Conservation (phyloP, 129 eudicot species). For the Apium graveolens region DNA sequence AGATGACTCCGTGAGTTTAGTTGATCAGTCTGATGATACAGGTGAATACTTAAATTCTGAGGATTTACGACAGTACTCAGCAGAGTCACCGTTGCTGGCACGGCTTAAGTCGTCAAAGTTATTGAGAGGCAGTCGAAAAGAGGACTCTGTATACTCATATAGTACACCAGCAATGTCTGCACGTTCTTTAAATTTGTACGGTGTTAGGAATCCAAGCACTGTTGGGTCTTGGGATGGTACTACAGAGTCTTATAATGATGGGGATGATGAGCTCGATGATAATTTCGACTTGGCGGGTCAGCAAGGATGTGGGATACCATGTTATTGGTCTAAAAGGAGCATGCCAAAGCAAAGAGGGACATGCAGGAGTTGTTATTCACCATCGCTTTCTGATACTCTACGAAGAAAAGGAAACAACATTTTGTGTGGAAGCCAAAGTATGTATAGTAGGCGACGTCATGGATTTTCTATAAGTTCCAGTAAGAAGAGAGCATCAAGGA, state of each 20-base stretch:
- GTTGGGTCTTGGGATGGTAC: conserved; percentile 92
- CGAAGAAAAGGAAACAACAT: conserved; percentile 78
- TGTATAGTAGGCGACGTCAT: conserved; percentile 41
- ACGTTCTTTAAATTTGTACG: conserved; percentile 50
- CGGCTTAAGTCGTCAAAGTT: conserved; percentile 51
- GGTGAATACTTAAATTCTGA: conserved; percentile 40
- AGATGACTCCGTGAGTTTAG: conserved; percentile 36
- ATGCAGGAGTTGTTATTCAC: conserved; percentile 69
- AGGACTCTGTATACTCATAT: conserved; percentile 63
- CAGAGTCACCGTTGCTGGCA: conserved; percentile 62
- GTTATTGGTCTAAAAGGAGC: conserved; percentile 86
- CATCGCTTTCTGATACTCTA: conserved; percentile 78
- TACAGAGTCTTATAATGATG: conserved; percentile 53
- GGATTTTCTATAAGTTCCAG: conserved; percentile 34
- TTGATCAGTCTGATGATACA: conserved; percentile 61
- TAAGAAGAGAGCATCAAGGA: conserved; percentile 52
- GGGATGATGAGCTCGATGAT: conserved; percentile 63
- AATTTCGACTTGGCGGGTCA: conserved; percentile 63
- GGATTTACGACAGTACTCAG: conserved; percentile 44
- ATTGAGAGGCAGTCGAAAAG: conserved; percentile 51
- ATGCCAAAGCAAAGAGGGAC: conserved; percentile 60
- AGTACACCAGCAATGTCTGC: conserved; percentile 92
- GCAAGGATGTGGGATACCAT: conserved; percentile 93
- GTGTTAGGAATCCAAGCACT: conserved; percentile 58
- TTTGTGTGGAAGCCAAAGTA: conserved; percentile 59